Evolutionary conservation across 2,329 filamentous ascomycete species (phyloP).

Genomic region (Xylariaceae sp.): DNA sequence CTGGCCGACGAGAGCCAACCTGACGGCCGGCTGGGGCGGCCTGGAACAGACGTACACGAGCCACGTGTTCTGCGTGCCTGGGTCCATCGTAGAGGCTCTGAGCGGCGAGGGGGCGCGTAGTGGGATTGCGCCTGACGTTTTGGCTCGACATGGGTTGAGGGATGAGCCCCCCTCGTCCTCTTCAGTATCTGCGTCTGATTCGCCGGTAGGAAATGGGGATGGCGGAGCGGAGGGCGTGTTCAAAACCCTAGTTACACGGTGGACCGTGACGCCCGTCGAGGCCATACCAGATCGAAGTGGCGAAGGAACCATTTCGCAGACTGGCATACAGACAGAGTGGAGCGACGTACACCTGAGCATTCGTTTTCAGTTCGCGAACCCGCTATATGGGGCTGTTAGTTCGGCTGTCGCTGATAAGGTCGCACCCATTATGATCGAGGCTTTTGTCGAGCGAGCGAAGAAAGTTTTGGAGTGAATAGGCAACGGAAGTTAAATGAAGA

Average conservation of each 20-base stretch:
- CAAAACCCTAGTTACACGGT: conserved; percentile 72
- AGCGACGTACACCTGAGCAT: conserved; percentile 81
- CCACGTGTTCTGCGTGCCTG: conserved; percentile 77
- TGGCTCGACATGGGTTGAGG: conserved; percentile 37
- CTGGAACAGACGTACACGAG: conserved; percentile 86
- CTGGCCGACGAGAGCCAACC: conserved; percentile 77
- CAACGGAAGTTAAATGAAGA: not conserved
- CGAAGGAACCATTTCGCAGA: not conserved
- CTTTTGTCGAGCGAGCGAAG: conserved; percentile 84
- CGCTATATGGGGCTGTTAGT: conserved; percentile 85
- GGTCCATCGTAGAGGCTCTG: conserved; percentile 75
- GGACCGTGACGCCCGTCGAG: conserved; percentile 65
- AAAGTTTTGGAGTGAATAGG: conserved; percentile 51
- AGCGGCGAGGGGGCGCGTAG: conserved; percentile 64
- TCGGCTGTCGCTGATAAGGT: conserved; percentile 83
- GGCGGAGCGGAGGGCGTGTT: conserved; percentile 55
- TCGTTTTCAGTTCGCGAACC: conserved; percentile 85
- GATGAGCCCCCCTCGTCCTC: conserved; percentile 28
- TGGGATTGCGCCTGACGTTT: conserved; percentile 46
- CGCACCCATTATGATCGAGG: conserved; percentile 87
- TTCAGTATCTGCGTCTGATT: not conserved
- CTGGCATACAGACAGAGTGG: conserved; percentile 45
- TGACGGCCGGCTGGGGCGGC: conserved; percentile 85
- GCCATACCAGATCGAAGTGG: conserved; percentile 41
- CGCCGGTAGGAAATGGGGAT: conserved; percentile 6